Percentiles rank a stretch among this genome's conserved stretches.
These are phyloP conservation scores for Cercospora sesami DNA, from an alignment of 2,329 filamentous ascomycete genomes.

Conservation along the genomic window DNA sequence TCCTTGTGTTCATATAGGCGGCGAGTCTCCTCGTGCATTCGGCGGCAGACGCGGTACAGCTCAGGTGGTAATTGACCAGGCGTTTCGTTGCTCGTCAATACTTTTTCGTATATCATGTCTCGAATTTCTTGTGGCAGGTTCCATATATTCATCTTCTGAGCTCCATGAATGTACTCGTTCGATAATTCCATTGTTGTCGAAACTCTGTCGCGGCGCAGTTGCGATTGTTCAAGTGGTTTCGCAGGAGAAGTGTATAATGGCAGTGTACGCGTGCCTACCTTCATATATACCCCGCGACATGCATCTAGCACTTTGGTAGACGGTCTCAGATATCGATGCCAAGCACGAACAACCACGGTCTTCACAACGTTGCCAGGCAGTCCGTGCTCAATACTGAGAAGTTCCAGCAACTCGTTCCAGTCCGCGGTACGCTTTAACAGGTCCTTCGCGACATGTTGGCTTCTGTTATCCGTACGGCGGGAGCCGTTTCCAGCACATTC, in stretches of 20 bases:
- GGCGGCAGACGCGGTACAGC: not conserved
- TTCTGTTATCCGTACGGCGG: too few species aligned
- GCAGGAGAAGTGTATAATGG: too few species aligned
- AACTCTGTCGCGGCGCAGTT: too few species aligned
- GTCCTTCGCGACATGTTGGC: not conserved
- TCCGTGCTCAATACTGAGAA: not conserved
- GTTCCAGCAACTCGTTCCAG: not conserved
- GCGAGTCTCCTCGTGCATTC: not conserved
- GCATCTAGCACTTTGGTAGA: not conserved
- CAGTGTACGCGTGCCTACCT: too few species aligned
- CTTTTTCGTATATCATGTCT: conserved; percentile 3
- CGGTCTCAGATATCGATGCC: not conserved
- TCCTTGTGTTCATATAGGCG: not conserved
- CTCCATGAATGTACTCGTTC: too few species aligned
- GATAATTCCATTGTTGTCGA: too few species aligned
- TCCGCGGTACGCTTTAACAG: not conserved
- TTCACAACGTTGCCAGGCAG: not conserved
- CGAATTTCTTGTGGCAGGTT: not conserved
- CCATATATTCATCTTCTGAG: too few species aligned
- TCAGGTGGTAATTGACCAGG: not conserved
- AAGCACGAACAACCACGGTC: not conserved
- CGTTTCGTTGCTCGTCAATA: not conserved
- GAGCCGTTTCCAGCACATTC: too few species aligned
- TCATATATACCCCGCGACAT: not conserved
- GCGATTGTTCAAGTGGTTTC: too few species aligned